Percentiles rank a stretch among this genome's conserved stretches.
phyloP scores from a whole-genome alignment of 75 land plant genomes.

The Adiantum capillusveneris region DNA sequence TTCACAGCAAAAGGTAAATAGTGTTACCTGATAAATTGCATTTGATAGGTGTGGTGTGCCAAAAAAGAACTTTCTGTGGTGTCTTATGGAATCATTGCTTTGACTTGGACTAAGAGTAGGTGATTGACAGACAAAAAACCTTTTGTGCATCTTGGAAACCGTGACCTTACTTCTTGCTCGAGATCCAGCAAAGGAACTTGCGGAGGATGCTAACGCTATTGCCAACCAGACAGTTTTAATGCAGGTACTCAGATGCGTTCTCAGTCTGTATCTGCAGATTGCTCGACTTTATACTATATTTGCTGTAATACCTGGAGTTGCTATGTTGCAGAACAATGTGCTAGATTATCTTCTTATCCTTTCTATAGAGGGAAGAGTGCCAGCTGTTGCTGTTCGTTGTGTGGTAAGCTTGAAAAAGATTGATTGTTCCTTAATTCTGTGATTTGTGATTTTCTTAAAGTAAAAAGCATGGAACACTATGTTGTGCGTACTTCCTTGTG shows the following conservation, averaged over 20 bases:
- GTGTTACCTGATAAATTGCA: too few relatives aligned
- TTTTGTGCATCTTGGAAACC: conserved; percentile 82
- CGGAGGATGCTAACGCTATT: conserved; percentile 56
- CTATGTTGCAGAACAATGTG: conserved; percentile 55
- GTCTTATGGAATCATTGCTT: too few relatives aligned
- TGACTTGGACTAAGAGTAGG: too few relatives aligned
- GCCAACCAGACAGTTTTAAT: conserved; percentile 74
- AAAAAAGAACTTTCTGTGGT: too few relatives aligned
- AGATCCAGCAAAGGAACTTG: conserved; percentile 48
- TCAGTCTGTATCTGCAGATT: neutral
- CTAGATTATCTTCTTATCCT: conserved; percentile 71
- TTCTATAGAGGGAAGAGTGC: conserved; percentile 88
- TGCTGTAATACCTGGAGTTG: neutral
- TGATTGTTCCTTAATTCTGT: neutral
- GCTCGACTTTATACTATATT: neutral
- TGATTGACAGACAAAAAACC: conserved; percentile 75
- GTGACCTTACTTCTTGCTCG: conserved; percentile 61
- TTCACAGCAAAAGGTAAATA: conserved; percentile 94
- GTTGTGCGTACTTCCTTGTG: too few relatives aligned
- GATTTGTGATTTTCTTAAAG: neutral
- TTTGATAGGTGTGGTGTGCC: too few relatives aligned
- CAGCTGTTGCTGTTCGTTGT: conserved; percentile 81
- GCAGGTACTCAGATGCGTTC: conserved; percentile 48
- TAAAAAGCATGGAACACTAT: neutral
- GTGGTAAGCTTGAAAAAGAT: conserved; percentile 35